phyloP scores from a whole-genome alignment of 1,284 basidiomycete genomes.

The Melanopsichium pennsylvanicum region DNA sequence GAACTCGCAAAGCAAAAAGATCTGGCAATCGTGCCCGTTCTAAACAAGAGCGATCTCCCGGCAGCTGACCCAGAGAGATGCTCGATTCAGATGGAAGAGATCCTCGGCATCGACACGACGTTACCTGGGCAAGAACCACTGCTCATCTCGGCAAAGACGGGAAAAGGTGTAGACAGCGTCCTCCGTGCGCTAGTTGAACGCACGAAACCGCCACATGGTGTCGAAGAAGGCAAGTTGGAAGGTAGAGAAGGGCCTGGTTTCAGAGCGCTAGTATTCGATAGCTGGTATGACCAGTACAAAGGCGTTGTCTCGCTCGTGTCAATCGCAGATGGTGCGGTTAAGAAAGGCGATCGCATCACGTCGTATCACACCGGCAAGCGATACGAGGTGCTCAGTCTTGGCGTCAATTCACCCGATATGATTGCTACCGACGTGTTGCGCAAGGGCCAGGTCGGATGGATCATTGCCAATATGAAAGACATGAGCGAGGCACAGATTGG shows the following conservation, averaged over 20 bases:
- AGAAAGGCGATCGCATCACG: constrained; percentile 73
- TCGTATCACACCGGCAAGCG: constrained; percentile 86
- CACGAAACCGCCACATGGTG: constrained; percentile 66
- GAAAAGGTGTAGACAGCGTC: constrained; percentile 78
- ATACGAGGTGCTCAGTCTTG: constrained; percentile 91
- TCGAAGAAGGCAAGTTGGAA: constrained; percentile 39
- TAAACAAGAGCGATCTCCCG: constrained; percentile 80
- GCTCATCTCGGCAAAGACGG: constrained; percentile 83
- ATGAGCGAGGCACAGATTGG: constrained; percentile 94
- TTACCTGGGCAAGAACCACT: constrained; percentile 49
- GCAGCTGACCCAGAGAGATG: constrained; percentile 48
- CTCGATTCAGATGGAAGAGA: constrained; percentile 48
- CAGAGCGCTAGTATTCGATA: constrained; percentile 88
- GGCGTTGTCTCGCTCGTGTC: constrained; percentile 93
- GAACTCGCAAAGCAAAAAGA: constrained; percentile 79
- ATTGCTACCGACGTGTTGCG: constrained; percentile 70
- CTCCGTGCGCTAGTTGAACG: constrained; percentile 81
- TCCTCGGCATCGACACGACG: constrained; percentile 71
- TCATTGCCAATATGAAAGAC: constrained; percentile 92
- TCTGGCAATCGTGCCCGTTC: constrained; percentile 85
- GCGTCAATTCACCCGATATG: constrained; percentile 81
- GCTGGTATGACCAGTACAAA: constrained; percentile 91
- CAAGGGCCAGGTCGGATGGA: constrained; percentile 84
- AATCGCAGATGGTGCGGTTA: constrained; percentile 72
- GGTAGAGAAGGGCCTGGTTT: constrained; percentile 50